A percentile compares a stretch with the other conserved stretches of the same genome.
Conservation (phyloP, 2,329 filamentous ascomycete genomes). For the Emergomyces pasteurianus region DNA sequence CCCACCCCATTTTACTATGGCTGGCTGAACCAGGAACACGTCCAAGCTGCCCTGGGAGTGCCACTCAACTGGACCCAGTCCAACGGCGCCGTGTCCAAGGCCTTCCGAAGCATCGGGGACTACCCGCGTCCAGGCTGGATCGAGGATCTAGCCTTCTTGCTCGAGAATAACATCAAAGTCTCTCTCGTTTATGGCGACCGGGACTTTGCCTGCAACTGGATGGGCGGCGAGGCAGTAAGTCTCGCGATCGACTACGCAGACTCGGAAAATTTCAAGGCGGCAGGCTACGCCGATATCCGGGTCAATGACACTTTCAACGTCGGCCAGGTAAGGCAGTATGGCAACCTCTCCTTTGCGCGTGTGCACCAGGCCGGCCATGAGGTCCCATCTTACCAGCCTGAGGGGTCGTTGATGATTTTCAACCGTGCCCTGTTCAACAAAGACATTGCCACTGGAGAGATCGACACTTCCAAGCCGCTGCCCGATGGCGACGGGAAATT, state of each 20-base stretch:
- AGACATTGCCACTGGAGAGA: conserved; percentile 44
- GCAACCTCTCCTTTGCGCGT: conserved; percentile 38
- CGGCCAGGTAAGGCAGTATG: conserved; percentile 36
- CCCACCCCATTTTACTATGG: conserved; percentile 42
- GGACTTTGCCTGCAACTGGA: conserved; percentile 46
- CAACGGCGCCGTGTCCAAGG: conserved; percentile 31
- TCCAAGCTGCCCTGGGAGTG: conserved; percentile 47
- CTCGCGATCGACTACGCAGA: conserved; percentile 37
- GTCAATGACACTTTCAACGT: conserved; percentile 34
- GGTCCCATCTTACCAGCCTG: conserved; percentile 42
- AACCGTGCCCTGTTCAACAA: conserved; percentile 37
- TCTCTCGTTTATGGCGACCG: conserved; percentile 42
- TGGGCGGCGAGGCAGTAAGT: conserved; percentile 43
- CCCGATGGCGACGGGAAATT: conserved; percentile 4
- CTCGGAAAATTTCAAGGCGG: conserved; percentile 34
- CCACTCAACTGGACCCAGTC: conserved; percentile 46
- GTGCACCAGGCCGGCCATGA: conserved; percentile 39
- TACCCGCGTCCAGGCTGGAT: conserved; percentile 32
- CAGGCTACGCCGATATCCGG: conserved; percentile 39
- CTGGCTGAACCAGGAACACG: conserved; percentile 45
- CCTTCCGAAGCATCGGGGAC: conserved; percentile 39
- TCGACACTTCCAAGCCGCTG: conserved; percentile 18
- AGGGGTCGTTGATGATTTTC: conserved; percentile 44
- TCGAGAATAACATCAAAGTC: conserved; percentile 40
- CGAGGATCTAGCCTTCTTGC: conserved; percentile 30